phyloP scores from a whole-genome alignment of 176 grass and related monocot genomes.

The Cenchrus fungigraminus region DNA sequence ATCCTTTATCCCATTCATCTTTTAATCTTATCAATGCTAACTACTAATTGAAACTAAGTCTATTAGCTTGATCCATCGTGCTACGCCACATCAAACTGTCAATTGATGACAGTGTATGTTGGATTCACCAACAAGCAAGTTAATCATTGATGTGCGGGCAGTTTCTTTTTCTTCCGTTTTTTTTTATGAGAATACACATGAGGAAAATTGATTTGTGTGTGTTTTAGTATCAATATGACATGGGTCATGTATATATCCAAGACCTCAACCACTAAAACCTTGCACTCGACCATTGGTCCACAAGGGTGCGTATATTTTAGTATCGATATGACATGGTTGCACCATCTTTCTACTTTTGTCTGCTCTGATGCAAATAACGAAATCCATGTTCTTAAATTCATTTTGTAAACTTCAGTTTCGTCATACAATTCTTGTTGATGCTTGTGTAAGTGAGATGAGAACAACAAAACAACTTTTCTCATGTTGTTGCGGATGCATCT shows the following conservation, averaged over 20 bases:
- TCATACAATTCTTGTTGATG: background rate
- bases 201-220: background rate
- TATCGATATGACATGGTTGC: background rate
- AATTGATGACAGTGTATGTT: constrained; percentile 2
- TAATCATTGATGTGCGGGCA: background rate
- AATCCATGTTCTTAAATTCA: background rate
- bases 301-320: constrained; percentile 7
- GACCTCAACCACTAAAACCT: background rate
- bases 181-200: background rate
- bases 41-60: background rate
- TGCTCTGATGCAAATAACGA: background rate
- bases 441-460: constrained; percentile 21
- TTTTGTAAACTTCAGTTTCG: background rate
- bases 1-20: background rate
- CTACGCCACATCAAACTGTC: background rate
- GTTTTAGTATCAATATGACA: no score
- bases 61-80: background rate
- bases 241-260: background rate
- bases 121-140: constrained; percentile 22
- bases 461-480: background rate
- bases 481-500: background rate
- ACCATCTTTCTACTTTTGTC: background rate
- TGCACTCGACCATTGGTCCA: background rate
- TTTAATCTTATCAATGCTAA: constrained; percentile 12
- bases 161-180: background rate